Evolutionary conservation across 495 filamentous ascomycete genomes (phyloP).

Genomic region (Xylaria telfairii): DNA sequence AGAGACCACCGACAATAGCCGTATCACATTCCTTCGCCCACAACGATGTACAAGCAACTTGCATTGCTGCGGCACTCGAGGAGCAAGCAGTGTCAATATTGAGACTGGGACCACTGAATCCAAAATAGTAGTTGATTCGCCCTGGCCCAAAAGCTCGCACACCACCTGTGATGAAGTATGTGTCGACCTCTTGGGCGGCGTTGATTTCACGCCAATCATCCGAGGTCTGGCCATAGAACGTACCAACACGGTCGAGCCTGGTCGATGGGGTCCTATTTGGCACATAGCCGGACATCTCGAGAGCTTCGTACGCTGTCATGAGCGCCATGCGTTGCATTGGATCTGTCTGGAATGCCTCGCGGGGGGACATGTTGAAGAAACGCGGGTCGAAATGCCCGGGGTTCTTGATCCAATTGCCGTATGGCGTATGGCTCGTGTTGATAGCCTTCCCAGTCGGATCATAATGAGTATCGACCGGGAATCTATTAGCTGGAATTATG

Average conservation of each 20-base stretch:
- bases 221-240: conserved; percentile 91
- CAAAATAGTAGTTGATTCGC: conserved; percentile 85
- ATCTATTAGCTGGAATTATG: conserved; percentile 73
- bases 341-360: conserved; percentile 87
- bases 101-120: conserved; percentile 85
- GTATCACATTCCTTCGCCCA: conserved; percentile 85
- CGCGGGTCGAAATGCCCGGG: conserved; percentile 83
- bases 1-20: conserved; percentile 83
- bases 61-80: conserved; percentile 81
- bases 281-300: conserved; percentile 90
- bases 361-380: conserved; percentile 96
- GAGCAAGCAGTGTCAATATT: conserved; percentile 92
- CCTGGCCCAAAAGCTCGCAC: conserved; percentile 87
- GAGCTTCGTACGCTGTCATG: conserved; percentile 84
- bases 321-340: conserved; percentile 87
- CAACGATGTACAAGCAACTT: conserved; percentile 81
- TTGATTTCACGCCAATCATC: conserved; percentile 94
- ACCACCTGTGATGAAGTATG: conserved; percentile 91
- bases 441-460: conserved; percentile 76
- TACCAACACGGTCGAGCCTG: conserved; percentile 81
- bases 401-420: conserved; percentile 88
- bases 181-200: conserved; percentile 87
- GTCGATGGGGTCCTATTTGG: conserved; percentile 87
- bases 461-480: conserved; percentile 77
- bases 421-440: conserved; percentile 84